phyloP scores from a whole-genome alignment of 2,329 filamentous ascomycete genomes.

The Blumeriella jaapii region DNA sequence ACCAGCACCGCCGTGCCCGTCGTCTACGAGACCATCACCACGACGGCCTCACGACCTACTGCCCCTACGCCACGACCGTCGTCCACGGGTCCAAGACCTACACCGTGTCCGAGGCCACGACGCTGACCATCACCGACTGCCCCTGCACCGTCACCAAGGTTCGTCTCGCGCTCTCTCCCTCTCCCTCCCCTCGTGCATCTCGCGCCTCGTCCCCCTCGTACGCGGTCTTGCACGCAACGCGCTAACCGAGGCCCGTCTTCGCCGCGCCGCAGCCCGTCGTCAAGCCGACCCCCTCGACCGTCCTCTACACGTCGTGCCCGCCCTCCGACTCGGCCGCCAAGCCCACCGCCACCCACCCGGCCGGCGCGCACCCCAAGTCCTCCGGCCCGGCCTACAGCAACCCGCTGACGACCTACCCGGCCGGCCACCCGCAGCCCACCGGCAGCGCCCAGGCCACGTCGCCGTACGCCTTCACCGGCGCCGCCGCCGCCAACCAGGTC shows the following conservation, averaged over 20 bases:
- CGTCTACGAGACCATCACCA: constrained; percentile 36
- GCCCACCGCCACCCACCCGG: background rate
- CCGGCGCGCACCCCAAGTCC: background rate
- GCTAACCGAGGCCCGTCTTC: background rate
- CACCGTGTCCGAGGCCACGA: constrained; percentile 49
- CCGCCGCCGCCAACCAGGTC: constrained; percentile 8
- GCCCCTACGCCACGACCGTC: constrained; percentile 20
- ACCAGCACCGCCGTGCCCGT: too few species aligned
- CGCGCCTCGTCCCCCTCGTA: background rate
- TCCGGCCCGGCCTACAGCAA: constrained; percentile 4
- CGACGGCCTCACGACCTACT: constrained; percentile 37
- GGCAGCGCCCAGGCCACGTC: background rate
- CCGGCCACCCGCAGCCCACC: background rate
- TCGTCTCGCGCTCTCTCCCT: too few species aligned
- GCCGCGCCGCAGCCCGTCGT: background rate
- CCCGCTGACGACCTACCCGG: constrained; percentile 4
- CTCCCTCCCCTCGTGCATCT: too few species aligned
- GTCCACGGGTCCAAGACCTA: constrained; percentile 30
- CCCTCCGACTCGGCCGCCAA: background rate
- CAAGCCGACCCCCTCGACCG: constrained; percentile 7
- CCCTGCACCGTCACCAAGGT: constrained; percentile 19
- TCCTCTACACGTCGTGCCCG: constrained; percentile 14
- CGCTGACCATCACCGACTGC: constrained; percentile 29
- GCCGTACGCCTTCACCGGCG: constrained; percentile 4
- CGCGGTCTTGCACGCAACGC: background rate